Conservation (phyloP, 352 stramenopile species). For the Aphanomyces euteiches region DNA sequence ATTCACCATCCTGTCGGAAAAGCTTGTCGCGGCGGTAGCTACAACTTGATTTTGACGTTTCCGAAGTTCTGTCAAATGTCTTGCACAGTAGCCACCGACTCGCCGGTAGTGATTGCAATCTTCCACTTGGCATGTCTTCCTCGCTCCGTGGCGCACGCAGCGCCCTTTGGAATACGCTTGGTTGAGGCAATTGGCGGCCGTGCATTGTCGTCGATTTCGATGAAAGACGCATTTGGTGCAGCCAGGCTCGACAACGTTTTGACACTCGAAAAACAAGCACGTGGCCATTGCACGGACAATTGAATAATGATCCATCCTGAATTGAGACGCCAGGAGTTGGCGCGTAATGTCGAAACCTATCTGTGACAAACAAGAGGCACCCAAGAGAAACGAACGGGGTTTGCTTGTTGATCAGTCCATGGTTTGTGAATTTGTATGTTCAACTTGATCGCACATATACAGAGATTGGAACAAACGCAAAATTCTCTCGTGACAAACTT, state of each 20-base stretch:
- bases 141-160: slow-evolving; percentile 71
- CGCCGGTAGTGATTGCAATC: slow-evolving; percentile 70
- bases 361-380: no score
- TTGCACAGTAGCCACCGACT: slow-evolving; percentile 66
- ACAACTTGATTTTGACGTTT: no score
- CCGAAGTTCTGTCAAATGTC: slow-evolving; percentile 35
- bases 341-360: no score
- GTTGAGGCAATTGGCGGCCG: slow-evolving; percentile 68
- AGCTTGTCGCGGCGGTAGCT: no score
- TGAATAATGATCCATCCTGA: not conserved
- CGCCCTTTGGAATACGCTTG: slow-evolving; percentile 71
- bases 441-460: no score
- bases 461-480: no score
- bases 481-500: no score
- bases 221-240: slow-evolving; percentile 26
- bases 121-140: slow-evolving; percentile 60
- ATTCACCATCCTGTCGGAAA: no score
- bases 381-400: no score
- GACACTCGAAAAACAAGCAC: slow-evolving; percentile 19
- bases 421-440: no score
- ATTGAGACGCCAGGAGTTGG: no score
- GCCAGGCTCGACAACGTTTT: slow-evolving; percentile 2
- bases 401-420: no score
- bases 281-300: not conserved
- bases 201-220: slow-evolving; percentile 44